phyloP scores from a whole-genome alignment of 2,329 filamentous ascomycete genomes.

The Boeremia lycopersici region DNA sequence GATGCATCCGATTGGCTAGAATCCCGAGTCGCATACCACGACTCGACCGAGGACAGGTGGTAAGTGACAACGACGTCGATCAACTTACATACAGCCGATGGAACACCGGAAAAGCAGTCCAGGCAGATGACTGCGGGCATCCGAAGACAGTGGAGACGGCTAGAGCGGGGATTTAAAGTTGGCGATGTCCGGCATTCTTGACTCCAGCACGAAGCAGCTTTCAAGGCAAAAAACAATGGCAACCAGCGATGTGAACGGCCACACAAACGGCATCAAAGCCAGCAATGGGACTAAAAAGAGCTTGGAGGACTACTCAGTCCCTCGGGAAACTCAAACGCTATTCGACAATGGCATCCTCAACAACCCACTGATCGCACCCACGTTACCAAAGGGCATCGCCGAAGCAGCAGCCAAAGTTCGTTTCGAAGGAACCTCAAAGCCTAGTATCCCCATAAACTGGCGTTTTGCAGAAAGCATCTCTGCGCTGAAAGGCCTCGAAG shows the following conservation, averaged over 20 bases:
- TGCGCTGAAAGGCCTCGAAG: slow-evolving; percentile 57
- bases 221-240: slow-evolving; percentile 2
- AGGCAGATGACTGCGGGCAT: neutral
- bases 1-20: slow-evolving; percentile 24
- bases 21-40: slow-evolving; percentile 20
- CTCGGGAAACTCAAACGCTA: slow-evolving; percentile 31
- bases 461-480: slow-evolving; percentile 61
- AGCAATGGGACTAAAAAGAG: slow-evolving; percentile 8
- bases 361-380: slow-evolving; percentile 49
- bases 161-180: neutral
- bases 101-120: neutral
- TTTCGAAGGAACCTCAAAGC: slow-evolving; percentile 53
- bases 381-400: slow-evolving; percentile 45
- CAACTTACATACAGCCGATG: neutral
- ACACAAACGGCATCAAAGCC: slow-evolving; percentile 2
- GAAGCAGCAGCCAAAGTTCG: slow-evolving; percentile 45
- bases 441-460: slow-evolving; percentile 62
- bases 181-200: neutral
- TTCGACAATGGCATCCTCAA: slow-evolving; percentile 50
- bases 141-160: neutral
- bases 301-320: slow-evolving; percentile 33
- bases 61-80: slow-evolving; percentile 4
- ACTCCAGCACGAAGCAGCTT: neutral
- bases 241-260: neutral
- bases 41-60: slow-evolving; percentile 31